phyloP scores from a whole-genome alignment of 1,284 basidiomycete genomes.

The Gomphus sp. region DNA sequence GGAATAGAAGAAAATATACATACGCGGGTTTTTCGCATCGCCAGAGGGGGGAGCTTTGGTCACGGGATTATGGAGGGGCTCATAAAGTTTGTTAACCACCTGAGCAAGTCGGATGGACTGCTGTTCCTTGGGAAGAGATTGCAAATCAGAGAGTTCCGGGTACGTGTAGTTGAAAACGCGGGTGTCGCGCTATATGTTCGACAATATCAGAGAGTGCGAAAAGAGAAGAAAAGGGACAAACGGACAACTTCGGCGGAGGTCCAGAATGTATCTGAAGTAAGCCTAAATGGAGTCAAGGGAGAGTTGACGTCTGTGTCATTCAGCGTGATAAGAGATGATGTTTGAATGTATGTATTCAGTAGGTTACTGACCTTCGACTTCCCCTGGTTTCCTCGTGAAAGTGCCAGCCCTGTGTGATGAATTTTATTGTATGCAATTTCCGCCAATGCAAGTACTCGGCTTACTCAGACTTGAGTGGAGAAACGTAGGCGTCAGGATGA shows the following conservation, averaged over 20 bases:
- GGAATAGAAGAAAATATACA: too few relatives aligned
- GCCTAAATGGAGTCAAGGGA: constrained; percentile 3
- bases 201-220: neutral
- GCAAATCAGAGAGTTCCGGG: neutral
- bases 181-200: neutral
- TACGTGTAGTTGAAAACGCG: constrained; percentile 1
- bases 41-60: too few relatives aligned
- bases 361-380: neutral
- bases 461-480: constrained; percentile 2
- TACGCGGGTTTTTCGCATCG: too few relatives aligned
- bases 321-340: neutral
- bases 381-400: constrained; percentile 1
- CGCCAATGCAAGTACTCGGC: neutral
- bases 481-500: constrained; percentile 30
- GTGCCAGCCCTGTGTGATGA: neutral
- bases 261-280: neutral
- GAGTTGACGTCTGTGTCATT: neutral
- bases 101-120: neutral
- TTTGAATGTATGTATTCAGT: neutral
- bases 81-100: constrained; percentile 1
- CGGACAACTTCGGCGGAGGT: neutral
- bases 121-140: neutral
- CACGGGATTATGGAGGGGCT: neutral
- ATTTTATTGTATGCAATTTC: neutral
- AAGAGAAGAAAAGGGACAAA: neutral